Conservation (phyloP, 306 rosid species). For the Parietaria judaica region DNA sequence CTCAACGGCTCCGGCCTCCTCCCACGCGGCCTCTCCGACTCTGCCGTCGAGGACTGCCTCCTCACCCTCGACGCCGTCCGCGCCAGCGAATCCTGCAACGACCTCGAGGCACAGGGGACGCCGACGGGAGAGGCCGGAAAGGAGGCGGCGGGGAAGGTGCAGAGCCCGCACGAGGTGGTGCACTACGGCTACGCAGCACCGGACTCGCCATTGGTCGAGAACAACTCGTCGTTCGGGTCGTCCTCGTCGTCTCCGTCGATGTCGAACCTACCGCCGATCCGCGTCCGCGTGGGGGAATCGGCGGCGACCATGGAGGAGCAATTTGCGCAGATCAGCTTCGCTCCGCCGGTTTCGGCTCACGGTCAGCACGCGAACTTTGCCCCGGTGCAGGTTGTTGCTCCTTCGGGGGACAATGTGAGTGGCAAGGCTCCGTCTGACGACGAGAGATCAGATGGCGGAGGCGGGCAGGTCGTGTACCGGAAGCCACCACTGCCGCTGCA, state of each 20-base stretch:
- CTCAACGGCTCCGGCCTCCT: slow-evolving; percentile 58
- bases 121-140: slow-evolving; percentile 28
- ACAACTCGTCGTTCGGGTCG: slow-evolving; percentile 41
- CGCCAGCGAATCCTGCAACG: slow-evolving; percentile 52
- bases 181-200: slow-evolving; percentile 26
- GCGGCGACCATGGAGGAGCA: slow-evolving; percentile 58
- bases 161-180: slow-evolving; percentile 22
- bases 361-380: neutral
- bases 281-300: slow-evolving; percentile 51
- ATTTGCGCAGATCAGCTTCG: slow-evolving; percentile 49
- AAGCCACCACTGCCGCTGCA: slow-evolving; percentile 90
- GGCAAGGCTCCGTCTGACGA: slow-evolving; percentile 58
- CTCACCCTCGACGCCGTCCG: slow-evolving; percentile 47
- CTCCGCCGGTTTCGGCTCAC: slow-evolving; percentile 27
- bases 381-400: slow-evolving; percentile 4
- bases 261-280: slow-evolving; percentile 79
- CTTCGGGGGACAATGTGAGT: slow-evolving; percentile 29
- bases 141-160: slow-evolving; percentile 23
- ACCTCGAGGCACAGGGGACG: slow-evolving; percentile 40
- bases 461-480: slow-evolving; percentile 29
- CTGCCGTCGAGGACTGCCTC: slow-evolving; percentile 43
- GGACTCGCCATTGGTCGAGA: slow-evolving; percentile 56
- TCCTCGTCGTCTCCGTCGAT: slow-evolving; percentile 58
- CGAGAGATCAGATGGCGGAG: slow-evolving; percentile 54
- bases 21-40: slow-evolving; percentile 51